Evolutionary conservation across 768 basidiomycete species (phyloP).

Genomic region (Nidularia pulvinata): DNA sequence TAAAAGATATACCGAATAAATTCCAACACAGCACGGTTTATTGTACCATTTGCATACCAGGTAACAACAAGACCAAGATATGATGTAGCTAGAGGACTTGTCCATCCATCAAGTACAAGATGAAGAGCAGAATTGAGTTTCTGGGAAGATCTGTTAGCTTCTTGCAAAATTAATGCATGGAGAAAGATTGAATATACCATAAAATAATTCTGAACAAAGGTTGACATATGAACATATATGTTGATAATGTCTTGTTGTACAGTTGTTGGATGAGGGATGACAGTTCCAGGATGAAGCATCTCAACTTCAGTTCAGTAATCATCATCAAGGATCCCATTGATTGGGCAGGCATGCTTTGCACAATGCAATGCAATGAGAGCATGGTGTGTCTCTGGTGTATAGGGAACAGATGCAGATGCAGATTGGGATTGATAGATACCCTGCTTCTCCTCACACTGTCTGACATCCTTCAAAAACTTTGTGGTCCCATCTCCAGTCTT

Average conservation of each 20-base stretch:
- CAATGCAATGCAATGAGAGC: constrained; percentile 19
- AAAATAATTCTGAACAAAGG: constrained; percentile 11
- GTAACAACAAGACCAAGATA: constrained; percentile 1
- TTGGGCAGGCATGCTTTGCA: constrained; percentile 14
- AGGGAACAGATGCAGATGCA: background rate
- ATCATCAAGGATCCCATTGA: constrained; percentile 17
- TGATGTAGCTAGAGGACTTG: constrained; percentile 14
- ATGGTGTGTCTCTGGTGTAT: constrained; percentile 11
- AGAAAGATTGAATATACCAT: constrained; percentile 5
- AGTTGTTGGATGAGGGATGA: constrained; percentile 16
- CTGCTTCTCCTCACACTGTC: background rate
- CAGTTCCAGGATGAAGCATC: constrained; percentile 20
- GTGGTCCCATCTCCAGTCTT: too few species aligned
- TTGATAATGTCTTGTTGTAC: constrained; percentile 13
- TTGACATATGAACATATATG: constrained; percentile 9
- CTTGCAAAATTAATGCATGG: background rate
- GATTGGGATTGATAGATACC: constrained; percentile 8
- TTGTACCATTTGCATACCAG: constrained; percentile 14
- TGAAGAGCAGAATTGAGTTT: constrained; percentile 13
- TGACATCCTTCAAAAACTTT: background rate
- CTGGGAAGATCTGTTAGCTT: constrained; percentile 2
- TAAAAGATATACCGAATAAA: constrained; percentile 5
- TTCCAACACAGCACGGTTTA: constrained; percentile 18
- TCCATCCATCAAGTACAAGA: constrained; percentile 26
- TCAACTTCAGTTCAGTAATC: constrained; percentile 20